Base-by-base conservation (phyloP, 1,284 basidiomycete species). In the Ceratobasidium sp. region DNA sequence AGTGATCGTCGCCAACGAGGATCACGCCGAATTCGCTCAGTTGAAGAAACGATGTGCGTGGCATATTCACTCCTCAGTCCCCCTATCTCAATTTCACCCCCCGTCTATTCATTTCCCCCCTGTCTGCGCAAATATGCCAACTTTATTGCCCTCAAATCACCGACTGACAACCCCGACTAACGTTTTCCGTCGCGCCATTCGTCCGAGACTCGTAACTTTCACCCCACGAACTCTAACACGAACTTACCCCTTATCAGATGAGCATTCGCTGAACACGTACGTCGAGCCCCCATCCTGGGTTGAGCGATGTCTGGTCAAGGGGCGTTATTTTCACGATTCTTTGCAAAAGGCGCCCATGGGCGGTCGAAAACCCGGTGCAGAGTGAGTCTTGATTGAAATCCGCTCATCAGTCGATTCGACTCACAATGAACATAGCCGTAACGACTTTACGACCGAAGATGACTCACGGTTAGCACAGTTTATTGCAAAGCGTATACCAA, bases 221-320 rank as follows among this genome's bases (percentile, higher is more conserved):
- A 16, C 50, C 14, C n/a, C 26, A 23, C 16, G 5, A 53, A 26
- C 50, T 53, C 28, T 26, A 26, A 53, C 50, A 16, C 3, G n/a
- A 53, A 30, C 16, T 53, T 28, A 30, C 28, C 26, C 23, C 50
- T 26, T 16, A 28, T 39, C 43, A 69, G 65, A 69, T 69, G 65
- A 69, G 28, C 65, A 69, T 57, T 69, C 65, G 4, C 81, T 86
- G 1, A 84, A 87, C 57, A 92, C 90, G 79, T 89, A 89, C 75
- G 87, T 93, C 57, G 92, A 93, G 75, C 89, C 89, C 16, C 88
- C 89, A 76, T 80, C 90, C 23, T 93, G 92, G 92, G 88, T 93
- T 55, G 91, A 91, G 80, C 89, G 88, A 76, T 92, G 90, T 74
- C 86, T 92, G 46, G 89, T 91, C 76, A 87, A 84, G 74, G 86